Evolutionary conservation across 441 rosid species (phyloP), one percentile per base, ranked within the genome.

Genomic region (Populus hybrid): DNA sequence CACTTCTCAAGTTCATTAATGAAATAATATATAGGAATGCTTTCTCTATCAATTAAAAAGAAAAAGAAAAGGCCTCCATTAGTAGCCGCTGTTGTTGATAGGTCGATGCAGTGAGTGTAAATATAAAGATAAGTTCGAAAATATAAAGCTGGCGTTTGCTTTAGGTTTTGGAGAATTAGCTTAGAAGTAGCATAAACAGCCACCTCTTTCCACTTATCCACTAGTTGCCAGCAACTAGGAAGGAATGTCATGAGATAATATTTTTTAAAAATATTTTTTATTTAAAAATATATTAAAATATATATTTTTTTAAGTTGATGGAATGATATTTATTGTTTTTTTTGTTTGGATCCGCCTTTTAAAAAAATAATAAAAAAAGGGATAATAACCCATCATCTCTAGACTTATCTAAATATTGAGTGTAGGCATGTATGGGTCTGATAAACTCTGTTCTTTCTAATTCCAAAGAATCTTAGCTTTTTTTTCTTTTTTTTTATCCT

Each of bases 391-490:
- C 1, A 6, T 34, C 1, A 6, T 6, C 0, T 34, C 0, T 34
- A 0, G 0, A 34, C 1, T 34, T 34, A 34, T 0, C 2, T 1
- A 34, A 34, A 6, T 6, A 34, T 34, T 34, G 0, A 34, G 1
- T 34, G 0, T 34, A 34, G 0, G 0, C 7, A 34, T 34, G 0
- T 34, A 0, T 34, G 36, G 0, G 1, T 34, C 7, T 1, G 1
- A 34, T 6, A 0, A 34, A 0, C 7, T 34, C 0, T 34, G 7
- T 0, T 34, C 0, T 34, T 34, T 34, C 1, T 34, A 34, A 34
- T 1, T 34, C 0, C 0, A 6, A 34, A 34, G 0, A 6, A 34
- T 34, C 7, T 34, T 1, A 6, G 0, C 35, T 34, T 32, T 2
- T 2, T 24, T 0, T 2, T 28, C 3, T 30, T 34, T 34, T 5